These are phyloP conservation scores for Podospora fimiseda DNA, from an alignment of 495 filamentous ascomycete species.

Conservation along the genomic window DNA sequence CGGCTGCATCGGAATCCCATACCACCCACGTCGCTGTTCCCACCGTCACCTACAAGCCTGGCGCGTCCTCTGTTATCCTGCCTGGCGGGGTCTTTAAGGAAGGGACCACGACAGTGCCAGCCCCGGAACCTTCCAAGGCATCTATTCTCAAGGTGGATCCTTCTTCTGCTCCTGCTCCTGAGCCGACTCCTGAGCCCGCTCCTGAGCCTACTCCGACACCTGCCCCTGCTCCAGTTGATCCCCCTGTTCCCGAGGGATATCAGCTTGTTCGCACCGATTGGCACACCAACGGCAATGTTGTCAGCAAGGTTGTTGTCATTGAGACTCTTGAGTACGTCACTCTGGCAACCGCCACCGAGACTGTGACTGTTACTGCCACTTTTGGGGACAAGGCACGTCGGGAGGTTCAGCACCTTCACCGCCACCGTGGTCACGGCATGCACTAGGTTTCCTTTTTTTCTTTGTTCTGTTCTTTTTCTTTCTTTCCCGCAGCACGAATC, in stretches of 20 bases:
- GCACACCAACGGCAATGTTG: constrained; percentile 31
- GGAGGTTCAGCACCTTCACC: constrained; percentile 14
- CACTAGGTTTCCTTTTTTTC: constrained; percentile 6
- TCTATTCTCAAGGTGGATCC: too few relatives aligned
- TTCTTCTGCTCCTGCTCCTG: constrained; percentile 1
- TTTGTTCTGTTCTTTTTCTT: constrained; percentile 1
- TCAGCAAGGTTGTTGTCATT: constrained; percentile 40
- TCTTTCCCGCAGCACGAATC: not conserved
- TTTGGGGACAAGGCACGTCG: constrained; percentile 20
- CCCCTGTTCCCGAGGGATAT: constrained; percentile 23
- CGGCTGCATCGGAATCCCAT: constrained; percentile 4
- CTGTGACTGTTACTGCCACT: constrained; percentile 22
- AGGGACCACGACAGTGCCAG: not conserved
- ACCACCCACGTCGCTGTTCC: constrained; percentile 15
- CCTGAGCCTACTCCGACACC: constrained; percentile 21
- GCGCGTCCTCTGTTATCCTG: constrained; percentile 8
- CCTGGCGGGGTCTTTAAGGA: constrained; percentile 27
- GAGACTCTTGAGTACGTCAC: constrained; percentile 41
- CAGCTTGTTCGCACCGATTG: constrained; percentile 38
- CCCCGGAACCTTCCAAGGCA: not conserved
- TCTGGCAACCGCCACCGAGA: constrained; percentile 17
- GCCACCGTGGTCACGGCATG: constrained; percentile 11
- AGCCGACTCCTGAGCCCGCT: not conserved
- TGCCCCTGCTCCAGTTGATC: constrained; percentile 10
- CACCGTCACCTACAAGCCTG: constrained; percentile 18